Percentiles rank a stretch among this genome's conserved stretches.
These are phyloP conservation scores for Candida glucosophila DNA, from an alignment of 1,139 yeast species.

Conservation along the genomic window DNA sequence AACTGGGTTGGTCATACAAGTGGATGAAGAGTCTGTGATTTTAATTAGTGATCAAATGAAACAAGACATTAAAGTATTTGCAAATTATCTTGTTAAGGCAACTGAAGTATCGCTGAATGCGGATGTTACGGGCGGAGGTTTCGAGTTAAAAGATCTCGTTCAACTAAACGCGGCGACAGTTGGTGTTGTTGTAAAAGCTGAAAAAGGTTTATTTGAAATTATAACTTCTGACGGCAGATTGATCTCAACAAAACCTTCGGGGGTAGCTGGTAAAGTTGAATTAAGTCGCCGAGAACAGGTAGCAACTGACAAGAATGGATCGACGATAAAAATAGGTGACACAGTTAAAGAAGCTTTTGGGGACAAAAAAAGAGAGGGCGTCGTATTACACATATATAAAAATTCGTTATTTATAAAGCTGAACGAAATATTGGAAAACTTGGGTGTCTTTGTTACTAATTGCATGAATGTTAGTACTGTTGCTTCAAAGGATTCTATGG, in stretches of 20 bases:
- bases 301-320: constrained; percentile 82
- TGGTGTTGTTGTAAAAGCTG: constrained; percentile 86
- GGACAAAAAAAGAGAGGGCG: constrained; percentile 71
- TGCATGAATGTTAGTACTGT: constrained; percentile 73
- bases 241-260: constrained; percentile 62
- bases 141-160: constrained; percentile 83
- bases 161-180: constrained; percentile 80
- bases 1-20: constrained; percentile 85
- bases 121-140: constrained; percentile 47
- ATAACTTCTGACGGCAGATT: constrained; percentile 78
- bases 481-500: constrained; percentile 70
- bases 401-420: constrained; percentile 72
- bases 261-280: constrained; percentile 68
- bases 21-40: constrained; percentile 79
- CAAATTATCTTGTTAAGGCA: constrained; percentile 77
- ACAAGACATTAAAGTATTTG: constrained; percentile 84
- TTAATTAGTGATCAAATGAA: constrained; percentile 83
- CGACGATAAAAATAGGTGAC: constrained; percentile 82
- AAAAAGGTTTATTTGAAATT: constrained; percentile 76
- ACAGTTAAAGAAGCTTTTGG: constrained; percentile 71
- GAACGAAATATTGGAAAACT: constrained; percentile 70
- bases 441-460: constrained; percentile 83
- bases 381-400: constrained; percentile 77
- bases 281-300: constrained; percentile 62
- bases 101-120: constrained; percentile 52